Conservation (phyloP, 306 rosid genomes). For the Cucurbita ficifolia region DNA sequence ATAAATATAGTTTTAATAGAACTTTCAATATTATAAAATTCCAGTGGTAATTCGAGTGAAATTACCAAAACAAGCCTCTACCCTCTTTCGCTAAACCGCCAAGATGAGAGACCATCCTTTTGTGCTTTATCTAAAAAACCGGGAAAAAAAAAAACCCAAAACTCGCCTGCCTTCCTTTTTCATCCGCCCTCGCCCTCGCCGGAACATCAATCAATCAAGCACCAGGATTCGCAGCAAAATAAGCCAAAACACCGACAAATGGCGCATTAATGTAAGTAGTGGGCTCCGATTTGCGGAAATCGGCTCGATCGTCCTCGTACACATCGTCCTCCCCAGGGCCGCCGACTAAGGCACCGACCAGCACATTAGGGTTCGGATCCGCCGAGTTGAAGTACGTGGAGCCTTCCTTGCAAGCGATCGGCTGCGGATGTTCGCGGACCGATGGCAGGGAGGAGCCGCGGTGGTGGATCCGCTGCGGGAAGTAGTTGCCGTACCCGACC, state of each 20-base stretch:
- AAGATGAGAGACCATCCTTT: neutral
- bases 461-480: constrained; percentile 68
- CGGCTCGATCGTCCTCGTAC: constrained; percentile 58
- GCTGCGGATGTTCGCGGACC: constrained; percentile 56
- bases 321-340: constrained; percentile 72
- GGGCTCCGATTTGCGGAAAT: constrained; percentile 67
- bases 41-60: neutral
- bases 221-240: constrained; percentile 42
- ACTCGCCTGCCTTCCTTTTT: neutral
- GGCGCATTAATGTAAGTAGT: constrained; percentile 95
- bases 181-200: neutral
- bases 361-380: constrained; percentile 56
- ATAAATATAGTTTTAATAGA: neutral
- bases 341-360: constrained; percentile 78
- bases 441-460: constrained; percentile 81
- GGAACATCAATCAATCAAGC: neutral
- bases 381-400: constrained; percentile 57
- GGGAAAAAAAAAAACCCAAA: neutral
- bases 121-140: no score
- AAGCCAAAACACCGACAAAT: constrained; percentile 70
- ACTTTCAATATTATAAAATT: neutral
- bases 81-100: neutral
- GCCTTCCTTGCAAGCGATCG: constrained; percentile 69
- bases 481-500: constrained; percentile 66
- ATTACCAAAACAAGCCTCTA: constrained; percentile 3